Conservation (phyloP, 108 stramenopile genomes). For the Cyclostephanos invisitatus region DNA sequence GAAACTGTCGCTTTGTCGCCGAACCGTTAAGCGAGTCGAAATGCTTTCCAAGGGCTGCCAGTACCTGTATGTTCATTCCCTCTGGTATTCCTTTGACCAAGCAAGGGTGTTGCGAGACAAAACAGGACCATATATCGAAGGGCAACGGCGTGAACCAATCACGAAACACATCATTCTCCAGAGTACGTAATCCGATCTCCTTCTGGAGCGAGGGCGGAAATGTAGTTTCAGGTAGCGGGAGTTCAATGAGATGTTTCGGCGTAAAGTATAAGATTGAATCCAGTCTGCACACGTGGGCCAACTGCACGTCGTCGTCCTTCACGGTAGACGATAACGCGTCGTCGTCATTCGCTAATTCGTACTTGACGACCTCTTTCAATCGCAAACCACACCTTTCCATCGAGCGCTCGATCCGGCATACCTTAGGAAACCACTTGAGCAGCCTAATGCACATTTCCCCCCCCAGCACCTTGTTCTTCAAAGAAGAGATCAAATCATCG, state of each 20-base stretch:
- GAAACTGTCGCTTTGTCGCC: constrained; percentile 16
- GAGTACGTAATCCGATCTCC: constrained; percentile 41
- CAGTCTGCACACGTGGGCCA: constrained; percentile 31
- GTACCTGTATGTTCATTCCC: constrained; percentile 46
- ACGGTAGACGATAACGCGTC: background rate
- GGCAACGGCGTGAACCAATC: constrained; percentile 65
- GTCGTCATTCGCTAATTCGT: constrained; percentile 22
- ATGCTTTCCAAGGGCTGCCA: constrained; percentile 57
- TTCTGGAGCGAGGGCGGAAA: constrained; percentile 54
- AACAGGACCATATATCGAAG: constrained; percentile 71
- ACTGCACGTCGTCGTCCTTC: constrained; percentile 5
- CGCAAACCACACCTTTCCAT: constrained; percentile 32
- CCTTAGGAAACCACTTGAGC: constrained; percentile 75
- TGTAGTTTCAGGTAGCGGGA: constrained; percentile 75
- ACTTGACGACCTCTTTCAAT: constrained; percentile 59
- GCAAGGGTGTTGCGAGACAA: constrained; percentile 56
- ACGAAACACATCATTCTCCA: constrained; percentile 48
- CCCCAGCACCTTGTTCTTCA: constrained; percentile 49
- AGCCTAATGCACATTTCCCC: constrained; percentile 54
- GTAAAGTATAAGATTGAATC: constrained; percentile 63
- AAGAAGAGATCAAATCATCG: constrained; percentile 46
- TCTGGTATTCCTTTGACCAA: constrained; percentile 53
- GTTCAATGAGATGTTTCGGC: constrained; percentile 38
- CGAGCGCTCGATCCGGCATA: constrained; percentile 42
- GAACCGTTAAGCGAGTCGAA: constrained; percentile 27